Base-by-base conservation (phyloP, 805 yeast species). In the Yamadazyma nakazawae region DNA sequence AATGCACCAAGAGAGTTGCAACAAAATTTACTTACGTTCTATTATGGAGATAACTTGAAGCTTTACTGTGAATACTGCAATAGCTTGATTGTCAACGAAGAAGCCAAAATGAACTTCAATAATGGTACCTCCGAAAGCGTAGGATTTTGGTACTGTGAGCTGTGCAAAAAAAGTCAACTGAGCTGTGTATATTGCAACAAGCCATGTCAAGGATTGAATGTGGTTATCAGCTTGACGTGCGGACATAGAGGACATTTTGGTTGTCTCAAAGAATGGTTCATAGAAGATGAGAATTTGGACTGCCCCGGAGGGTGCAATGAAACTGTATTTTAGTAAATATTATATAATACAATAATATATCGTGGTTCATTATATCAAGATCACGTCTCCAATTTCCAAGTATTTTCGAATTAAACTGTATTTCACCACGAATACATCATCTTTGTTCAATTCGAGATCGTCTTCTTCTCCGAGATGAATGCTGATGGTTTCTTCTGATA, bases 171-270 rank as follows among this genome's bases (percentile, higher is more conserved):
- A 42, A 68, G 70, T 13, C 82, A 81, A 50, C 83, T 81, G 48
- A 76, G 81, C n/a, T 91, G 97, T 63, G 74, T 83, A 24, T 79
- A 83, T 50, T 91, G 97, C 63, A 76, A 84, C 51, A 85, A 79
- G 58, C 88, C 96, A 0, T 72, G 91, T 56, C 80, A 78, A 53
- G 95, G 95, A 0, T 70, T 86, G 46, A 75, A 83, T 13, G 78
- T 86, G 13, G 72, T 76, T 69, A 50, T 67, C 72, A 50, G 71
- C 53, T 61, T 85, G 42, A 76, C 70, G 21, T 92, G 98, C 69
- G 97, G 97, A 0, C 98, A 92, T 63, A 74, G 82, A 47, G 90
- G 92, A 1, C 98, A 92, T 66, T 81, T 81, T 58, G 83, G 82
- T 2, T 92, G 98, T 68, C 68, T 89, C 57, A 74, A 75, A 49